Base-by-base conservation (phyloP, 129 eudicot genomes). In the Tagetes erecta region DNA sequence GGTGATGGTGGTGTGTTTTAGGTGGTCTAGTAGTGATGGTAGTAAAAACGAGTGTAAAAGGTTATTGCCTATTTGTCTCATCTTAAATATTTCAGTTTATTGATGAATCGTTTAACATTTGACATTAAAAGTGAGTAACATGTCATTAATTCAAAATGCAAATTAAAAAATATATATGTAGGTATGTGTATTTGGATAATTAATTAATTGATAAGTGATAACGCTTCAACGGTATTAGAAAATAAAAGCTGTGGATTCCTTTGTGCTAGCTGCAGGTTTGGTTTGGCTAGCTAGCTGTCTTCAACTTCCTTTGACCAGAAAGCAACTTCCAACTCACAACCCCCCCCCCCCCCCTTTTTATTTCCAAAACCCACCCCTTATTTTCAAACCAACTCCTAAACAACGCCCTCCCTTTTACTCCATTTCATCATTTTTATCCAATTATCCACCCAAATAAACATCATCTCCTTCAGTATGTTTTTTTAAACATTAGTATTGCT, bases 271-370 rank as follows among this genome's bases (percentile, higher is more conserved):
- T 78, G 36, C 76, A 62, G n/a, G 66, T 40, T 64, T n/a, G n/a
- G 53, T 37, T 65, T 78, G 51, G 81, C 60, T 62, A 70, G 81
- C 76, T 70, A 78, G 81, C 81, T 78, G 76, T 78, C 70, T 78
- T 76, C 71, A 70, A 70, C 81, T 70, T 62, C 76, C 41, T 70
- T 70, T 78, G 81, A 78, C 81, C 53, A 70, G 71, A 78, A 78
- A 70, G 81, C 76, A 76, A 78, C 81, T 39, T 70, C 76, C 72
- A 70, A 70, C 71, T 60, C 49, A 30, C 12, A 57, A n/a, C 27
- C 27, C 27, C 27, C 27, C 27, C 37, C 5, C 59, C 13, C 36
- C 11, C 13, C 36, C 8, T 9, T 55, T 55, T 1, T 75, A n/a
- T 52, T 75, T 65, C 13, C 80, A 65, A 38, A 64, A 6, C 31